Evolutionary conservation across 208 protist species (phyloP), one percentile per base, ranked within the genome.

Genomic region (Crithidia thermophila): DNA sequence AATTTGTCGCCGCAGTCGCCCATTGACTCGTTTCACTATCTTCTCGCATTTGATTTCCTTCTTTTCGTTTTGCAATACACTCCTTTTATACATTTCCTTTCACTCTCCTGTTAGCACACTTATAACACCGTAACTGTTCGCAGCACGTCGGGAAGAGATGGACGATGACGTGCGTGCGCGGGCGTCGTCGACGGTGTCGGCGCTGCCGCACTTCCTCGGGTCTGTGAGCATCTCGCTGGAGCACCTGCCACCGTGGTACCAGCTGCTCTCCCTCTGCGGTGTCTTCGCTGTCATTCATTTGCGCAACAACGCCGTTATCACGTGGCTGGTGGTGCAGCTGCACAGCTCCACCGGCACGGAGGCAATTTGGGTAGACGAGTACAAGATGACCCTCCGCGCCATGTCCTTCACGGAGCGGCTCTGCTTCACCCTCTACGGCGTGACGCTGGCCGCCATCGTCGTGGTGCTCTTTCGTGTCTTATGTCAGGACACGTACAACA

Each of bases 381-480:
- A 96, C 62, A 84, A 90, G 56, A n/a, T 13, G 14, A 60, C 84
- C 10, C 77, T 96, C 16, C 84, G 88, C 42, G 58, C 71, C 23
- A 94, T 94, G 88, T 84, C 81, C 21, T 93, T 96, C 64, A 90
- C 91, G 50, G 91, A 96, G 59, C 79, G 88, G 25, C 55, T 96
- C 14, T 89, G 84, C 68, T 91, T 96, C 59, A 91, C 91, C 18
- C 60, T 96, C 10, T 96, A 94, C 68, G 91, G 91, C 10, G 77
- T 89, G 3, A 57, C 77, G 1, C 73, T 96, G 7, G 81, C 75
- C n/a, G 33, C 74, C 16, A 50, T 82, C 5, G 82, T 79, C 0
- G 51, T 80, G 11, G 1, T 84, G 14, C 42, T 88, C 51, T 94
- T 85, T 69, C 51, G 61, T 2, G 40, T 86, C 34, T 90, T 90